These are phyloP conservation scores for Serendipita indica DNA, from an alignment of 768 basidiomycete species.

Conservation along the genomic window DNA sequence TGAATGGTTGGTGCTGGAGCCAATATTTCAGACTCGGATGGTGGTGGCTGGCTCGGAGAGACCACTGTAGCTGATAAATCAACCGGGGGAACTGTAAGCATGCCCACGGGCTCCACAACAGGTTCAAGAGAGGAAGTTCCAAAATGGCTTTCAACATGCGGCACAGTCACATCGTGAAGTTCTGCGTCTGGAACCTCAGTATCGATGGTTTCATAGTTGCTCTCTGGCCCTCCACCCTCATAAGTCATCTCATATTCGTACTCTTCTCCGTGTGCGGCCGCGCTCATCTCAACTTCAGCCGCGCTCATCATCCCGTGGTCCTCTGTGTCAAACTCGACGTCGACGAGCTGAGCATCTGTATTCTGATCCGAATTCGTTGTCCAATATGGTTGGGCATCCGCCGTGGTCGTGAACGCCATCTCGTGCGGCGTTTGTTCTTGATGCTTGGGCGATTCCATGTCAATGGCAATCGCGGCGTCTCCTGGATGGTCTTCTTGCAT, in stretches of 20 bases:
- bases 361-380: not conserved
- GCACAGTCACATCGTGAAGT: not conserved
- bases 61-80: too few species aligned
- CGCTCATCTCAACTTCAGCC: constrained; percentile 5
- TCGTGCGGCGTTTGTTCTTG: not conserved
- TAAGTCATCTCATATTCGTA: constrained; percentile 5
- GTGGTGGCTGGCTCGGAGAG: too few species aligned
- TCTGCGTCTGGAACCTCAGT: constrained; percentile 4
- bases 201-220: not conserved
- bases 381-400: not conserved
- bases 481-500: constrained; percentile 6
- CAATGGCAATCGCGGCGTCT: constrained; percentile 2
- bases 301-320: constrained; percentile 4
- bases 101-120: not conserved
- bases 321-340: not conserved
- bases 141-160: not conserved
- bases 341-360: not conserved
- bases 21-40: too few species aligned
- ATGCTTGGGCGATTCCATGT: constrained; percentile 6
- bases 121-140: not conserved
- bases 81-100: not conserved
- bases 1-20: too few species aligned
- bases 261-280: not conserved
- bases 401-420: not conserved
- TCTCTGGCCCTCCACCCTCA: not conserved